A percentile compares a stretch with the other conserved stretches of the same genome.
Evolutionary conservation across 225 moss, liverwort and hornwort species (phyloP).

Genomic region (Thuidium tamariscinum): DNA sequence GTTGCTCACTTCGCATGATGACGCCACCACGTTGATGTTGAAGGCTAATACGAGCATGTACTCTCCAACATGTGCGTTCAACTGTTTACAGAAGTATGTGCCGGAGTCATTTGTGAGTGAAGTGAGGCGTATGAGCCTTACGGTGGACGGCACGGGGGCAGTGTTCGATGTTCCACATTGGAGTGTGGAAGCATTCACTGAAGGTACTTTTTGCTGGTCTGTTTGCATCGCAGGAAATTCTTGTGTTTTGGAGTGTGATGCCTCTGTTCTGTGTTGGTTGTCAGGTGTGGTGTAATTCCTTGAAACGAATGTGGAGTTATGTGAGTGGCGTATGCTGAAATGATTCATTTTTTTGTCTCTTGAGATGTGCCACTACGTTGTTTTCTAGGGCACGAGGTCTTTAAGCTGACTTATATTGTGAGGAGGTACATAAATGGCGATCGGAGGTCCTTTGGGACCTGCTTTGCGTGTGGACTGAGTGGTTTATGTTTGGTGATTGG

Average conservation of each 20-base stretch:
- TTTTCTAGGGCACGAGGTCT: neutral
- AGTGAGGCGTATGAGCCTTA: conserved; percentile 70
- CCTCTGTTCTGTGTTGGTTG: neutral
- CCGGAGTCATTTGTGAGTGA: conserved; percentile 44
- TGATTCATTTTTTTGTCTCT: neutral
- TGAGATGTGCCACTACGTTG: neutral
- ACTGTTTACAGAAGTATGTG: conserved; percentile 56
- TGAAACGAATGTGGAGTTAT: too few species aligned
- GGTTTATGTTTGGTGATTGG: neutral
- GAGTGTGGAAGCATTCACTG: conserved; percentile 39
- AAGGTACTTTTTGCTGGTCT: neutral
- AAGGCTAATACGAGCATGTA: conserved; percentile 40
- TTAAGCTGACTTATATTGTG: neutral
- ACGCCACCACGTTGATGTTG: conserved; percentile 59
- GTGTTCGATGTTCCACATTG: conserved; percentile 71
- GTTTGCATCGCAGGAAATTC: too few species aligned
- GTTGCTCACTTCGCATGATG: conserved; percentile 68
- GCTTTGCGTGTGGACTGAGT: neutral
- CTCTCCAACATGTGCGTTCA: conserved; percentile 63
- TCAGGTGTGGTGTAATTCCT: neutral
- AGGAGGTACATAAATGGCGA: neutral
- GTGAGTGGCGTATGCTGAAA: neutral
- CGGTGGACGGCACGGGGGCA: conserved; percentile 61
- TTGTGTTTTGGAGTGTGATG: neutral
- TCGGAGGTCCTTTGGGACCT: neutral